Evolutionary conservation across 768 basidiomycete genomes (phyloP), one percentile per base, ranked within the genome.

Genomic region (Mycena chlorophos): DNA sequence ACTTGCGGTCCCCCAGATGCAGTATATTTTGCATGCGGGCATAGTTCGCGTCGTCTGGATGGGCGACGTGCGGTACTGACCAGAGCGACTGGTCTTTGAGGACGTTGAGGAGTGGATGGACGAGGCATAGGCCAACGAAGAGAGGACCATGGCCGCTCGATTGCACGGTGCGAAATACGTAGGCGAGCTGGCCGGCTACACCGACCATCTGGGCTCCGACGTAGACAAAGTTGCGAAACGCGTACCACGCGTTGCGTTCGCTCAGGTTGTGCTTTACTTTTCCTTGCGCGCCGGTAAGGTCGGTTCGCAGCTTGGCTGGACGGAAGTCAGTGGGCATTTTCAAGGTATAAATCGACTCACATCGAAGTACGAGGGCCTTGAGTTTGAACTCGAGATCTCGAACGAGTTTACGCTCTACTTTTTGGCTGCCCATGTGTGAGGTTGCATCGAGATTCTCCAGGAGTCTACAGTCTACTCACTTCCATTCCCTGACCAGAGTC

Each of bases 241-340:
- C 25, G 14, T 14, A 13, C 53, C 56, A 57, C 5, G 50, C 49
- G 10, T 3, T 12, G 56, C 20, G 23, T n/a, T 49, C 60, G 17
- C 28, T 25, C n/a, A 57, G 6, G 39, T 52, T 49, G 4, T 22
- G 20, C 1, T 52, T 42, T 23, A 37, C 42, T 5, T 49, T 14
- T 17, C 54, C 53, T 55, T 54, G 53, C 16, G 55, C 56, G 12
- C 56, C 53, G 10, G 60, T 52, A 1, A 61, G 51, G 14, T 57
- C 53, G 22, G 55, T 61, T 47, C 52, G 43, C 10, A 61, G 39
- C 34, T 52, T 57, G 20, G 49, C 60, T 61, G 17, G 39, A 14
- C 29, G 34, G 12, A 23, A 54, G 37, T 20, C n/a, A 34, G 28
- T 19, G 8, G 22, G 13, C 23, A 23, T 26, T 8, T 12, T 42